A percentile compares a stretch with the other conserved stretches of the same genome.
phyloP scores from a whole-genome alignment of 129 eudicot genomes.

The Flaveria ramosissima region DNA sequence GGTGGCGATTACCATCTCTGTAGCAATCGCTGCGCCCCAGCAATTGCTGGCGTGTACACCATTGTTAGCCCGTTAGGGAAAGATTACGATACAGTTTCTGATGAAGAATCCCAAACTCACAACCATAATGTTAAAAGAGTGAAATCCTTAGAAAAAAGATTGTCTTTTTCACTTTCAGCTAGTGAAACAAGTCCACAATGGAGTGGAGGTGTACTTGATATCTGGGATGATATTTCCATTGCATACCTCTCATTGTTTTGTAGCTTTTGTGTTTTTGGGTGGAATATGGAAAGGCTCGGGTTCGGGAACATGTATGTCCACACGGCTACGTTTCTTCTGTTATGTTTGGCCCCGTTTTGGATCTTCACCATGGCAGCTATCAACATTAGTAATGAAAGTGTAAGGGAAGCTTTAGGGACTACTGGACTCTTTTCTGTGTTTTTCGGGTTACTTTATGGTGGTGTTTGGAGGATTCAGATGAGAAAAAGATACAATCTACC shows the following conservation, averaged over 20 bases:
- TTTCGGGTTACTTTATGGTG: conserved; percentile 92
- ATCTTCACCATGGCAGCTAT: conserved; percentile 88
- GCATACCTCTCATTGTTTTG: conserved; percentile 79
- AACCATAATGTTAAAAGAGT: conserved; percentile 37
- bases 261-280: conserved; percentile 88
- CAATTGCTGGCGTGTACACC: conserved; percentile 76
- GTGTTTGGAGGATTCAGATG: conserved; percentile 98
- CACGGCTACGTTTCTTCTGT: conserved; percentile 78
- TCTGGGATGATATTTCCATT: conserved; percentile 86
- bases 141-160: conserved; percentile 55
- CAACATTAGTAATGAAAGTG: conserved; percentile 62
- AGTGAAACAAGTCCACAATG: conserved; percentile 62
- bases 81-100: conserved; percentile 50
- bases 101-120: conserved; percentile 68
- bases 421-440: conserved; percentile 80
- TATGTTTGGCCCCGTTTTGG: conserved; percentile 92
- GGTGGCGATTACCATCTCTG: conserved; percentile 71
- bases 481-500: conserved; percentile 89
- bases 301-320: conserved; percentile 98
- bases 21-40: conserved; percentile 94
- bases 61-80: conserved; percentile 88
- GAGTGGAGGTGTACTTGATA: conserved; percentile 82
- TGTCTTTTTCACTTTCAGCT: conserved; percentile 54
- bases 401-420: conserved; percentile 71
- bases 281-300: conserved; percentile 98